Evolutionary conservation across 148 eudicot species (phyloP), one percentile per base, ranked within the genome.

Genomic region (Rhododendron mucronatum): DNA sequence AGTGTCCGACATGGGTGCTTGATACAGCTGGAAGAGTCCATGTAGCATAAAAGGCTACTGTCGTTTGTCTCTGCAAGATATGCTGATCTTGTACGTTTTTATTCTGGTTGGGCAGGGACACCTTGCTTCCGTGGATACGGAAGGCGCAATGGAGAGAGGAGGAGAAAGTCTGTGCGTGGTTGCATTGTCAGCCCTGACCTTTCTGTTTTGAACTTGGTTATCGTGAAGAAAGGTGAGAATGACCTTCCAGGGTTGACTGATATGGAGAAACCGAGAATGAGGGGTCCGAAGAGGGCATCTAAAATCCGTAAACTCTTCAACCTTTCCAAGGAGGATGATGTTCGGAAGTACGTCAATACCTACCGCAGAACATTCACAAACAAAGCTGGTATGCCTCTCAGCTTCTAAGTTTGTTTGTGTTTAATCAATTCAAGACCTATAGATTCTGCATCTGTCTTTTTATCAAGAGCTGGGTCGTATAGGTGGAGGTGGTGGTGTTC

Each of bases 221-320:
- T 81, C 35, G 83, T 81, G 83, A 81, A 81, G 69, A 81, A 81
- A 33, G 83, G 67, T 55, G 83, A 81, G 41, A 55, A 35, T 81
- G 83, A 81, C 69, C 67, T 81, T 33, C 83, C 83, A 12, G 83
- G 83, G 67, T 39, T 81, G 67, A 81, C 83, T 15, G 83, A 81
- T 61, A 33, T 11, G 7, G 83, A 81, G 67, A 81, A 81, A 55
- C 83, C 83, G 16, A 55, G 67, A 55, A 81, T 55, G 82, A 80
- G 82, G 39, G 82, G 67, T 33, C 83, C 83, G 4, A 81, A 81
- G 67, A 81, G 83, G 83, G 83, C 83, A 20, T 81, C 83, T 14
- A 81, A 81, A 16, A 81, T 81, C 20, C 83, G 83, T 18, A 81
- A 51, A 23, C 83, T 81, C 67, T 81, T 81, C 83, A 53, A 53